Percentiles rank a stretch among this genome's conserved stretches.
phyloP scores from a whole-genome alignment of 805 yeast genomes.

The Candida krabiensis region DNA sequence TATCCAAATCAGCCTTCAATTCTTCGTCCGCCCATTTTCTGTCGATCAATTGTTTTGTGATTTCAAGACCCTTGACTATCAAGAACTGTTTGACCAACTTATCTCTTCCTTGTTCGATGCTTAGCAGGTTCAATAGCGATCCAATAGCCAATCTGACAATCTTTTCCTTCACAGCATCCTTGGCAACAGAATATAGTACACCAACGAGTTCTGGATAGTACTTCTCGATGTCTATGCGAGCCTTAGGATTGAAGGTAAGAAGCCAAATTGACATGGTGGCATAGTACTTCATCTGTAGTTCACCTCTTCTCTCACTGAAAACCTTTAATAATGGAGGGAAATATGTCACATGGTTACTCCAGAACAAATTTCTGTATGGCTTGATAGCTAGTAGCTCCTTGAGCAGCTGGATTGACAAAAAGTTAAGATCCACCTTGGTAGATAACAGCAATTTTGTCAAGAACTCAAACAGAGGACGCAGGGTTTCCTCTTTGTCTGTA shows the following conservation, averaged over 20 bases:
- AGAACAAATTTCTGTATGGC: conserved; percentile 51
- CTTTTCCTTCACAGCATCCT: conserved; percentile 88
- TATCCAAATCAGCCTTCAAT: conserved; percentile 66
- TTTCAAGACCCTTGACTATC: conserved; percentile 71
- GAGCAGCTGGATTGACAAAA: conserved; percentile 62
- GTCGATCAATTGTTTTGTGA: conserved; percentile 67
- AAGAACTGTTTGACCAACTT: conserved; percentile 61
- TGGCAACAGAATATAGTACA: conserved; percentile 56
- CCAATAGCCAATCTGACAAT: conserved; percentile 83
- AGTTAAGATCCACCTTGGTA: conserved; percentile 51
- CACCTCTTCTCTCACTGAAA: conserved; percentile 43
- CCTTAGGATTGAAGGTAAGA: conserved; percentile 65
- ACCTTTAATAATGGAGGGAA: conserved; percentile 52
- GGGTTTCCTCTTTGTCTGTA: conserved; percentile 33
- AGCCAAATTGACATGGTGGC: conserved; percentile 81
- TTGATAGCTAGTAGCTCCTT: conserved; percentile 59
- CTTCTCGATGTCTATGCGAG: conserved; percentile 47
- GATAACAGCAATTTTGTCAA: conserved; percentile 33
- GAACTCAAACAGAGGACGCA: conserved; percentile 39
- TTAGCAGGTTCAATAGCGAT: conserved; percentile 61
- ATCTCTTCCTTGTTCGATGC: conserved; percentile 40
- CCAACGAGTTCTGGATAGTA: conserved; percentile 57
- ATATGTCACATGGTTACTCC: conserved; percentile 41
- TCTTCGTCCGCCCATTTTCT: conserved; percentile 97
- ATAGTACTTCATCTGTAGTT: conserved; percentile 82